Base-by-base conservation (phyloP, 805 yeast genomes). In the Grigorovia humatica region DNA sequence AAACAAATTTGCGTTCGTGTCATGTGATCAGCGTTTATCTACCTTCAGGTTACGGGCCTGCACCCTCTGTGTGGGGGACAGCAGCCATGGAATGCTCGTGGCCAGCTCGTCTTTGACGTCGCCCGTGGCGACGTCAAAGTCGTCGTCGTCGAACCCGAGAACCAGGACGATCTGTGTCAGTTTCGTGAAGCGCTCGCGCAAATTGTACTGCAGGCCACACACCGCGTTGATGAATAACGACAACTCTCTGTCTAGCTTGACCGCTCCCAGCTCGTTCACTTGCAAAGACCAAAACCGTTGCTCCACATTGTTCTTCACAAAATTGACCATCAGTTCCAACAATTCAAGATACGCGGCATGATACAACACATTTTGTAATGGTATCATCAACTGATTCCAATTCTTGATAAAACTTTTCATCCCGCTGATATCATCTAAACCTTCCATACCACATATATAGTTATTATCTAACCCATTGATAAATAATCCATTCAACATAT, bases 101-200 rank as follows among this genome's bases (percentile, higher is more conserved):
- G 69, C 71, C 46, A 76, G 71, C 48, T 74, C 77, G 18, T 75
- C 76, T 44, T 65, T 67, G 30, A 68, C 51, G 44, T 66, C 70
- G 11, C 60, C 62, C 8, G 62, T 61, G n/a, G 55, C 59, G 1
- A 60, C 53, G 43, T 64, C 64, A 47, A 67, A 64, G 52, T 77
- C 80, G 49, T 77, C 82, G 53, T 85, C 90, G 58, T 88, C 96
- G 69, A 88, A 76, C 4, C 95, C 93, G 43, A 89, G 72, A 46
- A 88, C 73, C 73, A 88, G 77, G 19, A 88, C 85, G 44, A 93
- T 75, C 65, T 91, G 98, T 0, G 96, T 88, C 6, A 88, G 81
- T 53, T 88, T 74, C 8, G 85, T 75, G 62, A 91, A 91, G 58
- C 79, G 78, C 54, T 88, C 93, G 54, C 96, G 74, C 58, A 89